phyloP scores from a whole-genome alignment of 116 monocot species.

The Trichopus zeylanicus region DNA sequence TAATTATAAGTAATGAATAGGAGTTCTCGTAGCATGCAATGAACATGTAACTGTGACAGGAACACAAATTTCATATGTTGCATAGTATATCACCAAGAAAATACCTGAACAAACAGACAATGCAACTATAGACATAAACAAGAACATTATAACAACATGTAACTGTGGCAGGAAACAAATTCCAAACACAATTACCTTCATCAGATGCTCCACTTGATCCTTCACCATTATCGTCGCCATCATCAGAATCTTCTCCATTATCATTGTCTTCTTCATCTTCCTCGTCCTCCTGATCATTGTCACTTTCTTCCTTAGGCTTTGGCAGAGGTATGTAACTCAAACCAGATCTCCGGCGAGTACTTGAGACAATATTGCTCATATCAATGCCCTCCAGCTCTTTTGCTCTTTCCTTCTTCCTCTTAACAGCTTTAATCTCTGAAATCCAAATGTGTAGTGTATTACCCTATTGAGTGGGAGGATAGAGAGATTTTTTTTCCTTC shows the following conservation, averaged over 20 bases:
- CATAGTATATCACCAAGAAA: too few species aligned
- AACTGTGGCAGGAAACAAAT: neutral
- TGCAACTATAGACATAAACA: neutral
- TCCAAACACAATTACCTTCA: neutral
- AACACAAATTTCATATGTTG: too few species aligned
- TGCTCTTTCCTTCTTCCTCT: constrained; percentile 77
- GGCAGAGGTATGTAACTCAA: constrained; percentile 56
- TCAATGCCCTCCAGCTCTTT: constrained; percentile 97
- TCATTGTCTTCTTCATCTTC: constrained; percentile 32
- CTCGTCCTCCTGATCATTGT: constrained; percentile 46
- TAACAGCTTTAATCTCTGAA: constrained; percentile 81
- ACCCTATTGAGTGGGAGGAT: neutral
- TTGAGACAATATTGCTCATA: constrained; percentile 84
- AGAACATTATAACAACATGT: neutral
- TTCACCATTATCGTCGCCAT: constrained; percentile 27
- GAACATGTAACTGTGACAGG: too few species aligned
- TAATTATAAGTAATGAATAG: too few species aligned
- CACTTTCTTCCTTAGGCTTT: constrained; percentile 54
- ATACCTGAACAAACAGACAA: too few species aligned
- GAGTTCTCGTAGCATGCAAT: too few species aligned
- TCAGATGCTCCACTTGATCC: constrained; percentile 7
- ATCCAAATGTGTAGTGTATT: neutral
- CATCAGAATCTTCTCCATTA: constrained; percentile 38
- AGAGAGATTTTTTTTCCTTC: too few species aligned
- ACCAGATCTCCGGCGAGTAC: constrained; percentile 69